These are phyloP conservation scores for Ajuga reptans DNA, from an alignment of 305 asterid species.

Conservation along the genomic window DNA sequence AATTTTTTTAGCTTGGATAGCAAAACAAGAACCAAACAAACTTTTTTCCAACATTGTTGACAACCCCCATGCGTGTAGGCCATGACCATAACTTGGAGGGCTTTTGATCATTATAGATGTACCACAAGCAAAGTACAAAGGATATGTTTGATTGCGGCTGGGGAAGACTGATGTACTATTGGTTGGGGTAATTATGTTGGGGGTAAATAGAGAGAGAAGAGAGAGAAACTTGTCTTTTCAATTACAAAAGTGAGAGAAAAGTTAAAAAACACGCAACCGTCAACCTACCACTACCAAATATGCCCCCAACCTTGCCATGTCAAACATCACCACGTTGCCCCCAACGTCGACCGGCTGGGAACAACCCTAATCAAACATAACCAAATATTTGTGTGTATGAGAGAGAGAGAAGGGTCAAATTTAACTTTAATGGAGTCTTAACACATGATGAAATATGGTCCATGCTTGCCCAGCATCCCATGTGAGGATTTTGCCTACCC, in stretches of 20 bases:
- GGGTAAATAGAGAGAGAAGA: too few species aligned
- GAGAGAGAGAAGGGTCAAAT: slow-evolving; percentile 25
- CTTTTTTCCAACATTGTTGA: neutral
- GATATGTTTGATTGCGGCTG: too few species aligned
- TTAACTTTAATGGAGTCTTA: slow-evolving; percentile 15
- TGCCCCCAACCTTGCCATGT: too few species aligned
- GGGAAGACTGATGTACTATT: too few species aligned
- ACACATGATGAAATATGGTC: slow-evolving; percentile 30
- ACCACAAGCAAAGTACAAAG: slow-evolving; percentile 45
- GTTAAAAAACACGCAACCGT: too few species aligned
- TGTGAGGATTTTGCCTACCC: slow-evolving; percentile 28
- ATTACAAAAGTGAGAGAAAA: too few species aligned
- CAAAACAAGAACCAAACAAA: slow-evolving; percentile 2
- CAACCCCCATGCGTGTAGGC: slow-evolving; percentile 34
- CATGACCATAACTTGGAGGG: slow-evolving; percentile 26
- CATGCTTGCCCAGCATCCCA: slow-evolving; percentile 40
- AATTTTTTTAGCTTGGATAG: slow-evolving; percentile 8
- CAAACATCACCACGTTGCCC: too few species aligned
- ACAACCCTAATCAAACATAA: too few species aligned
- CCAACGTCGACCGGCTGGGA: too few species aligned
- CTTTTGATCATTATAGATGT: slow-evolving; percentile 25
- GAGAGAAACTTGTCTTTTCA: too few species aligned
- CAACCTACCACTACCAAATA: too few species aligned
- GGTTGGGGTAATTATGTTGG: too few species aligned
- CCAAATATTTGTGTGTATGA: slow-evolving; percentile 4